These are phyloP conservation scores for Mycena latifolia DNA, from an alignment of 768 basidiomycete genomes.

Conservation along the genomic window DNA sequence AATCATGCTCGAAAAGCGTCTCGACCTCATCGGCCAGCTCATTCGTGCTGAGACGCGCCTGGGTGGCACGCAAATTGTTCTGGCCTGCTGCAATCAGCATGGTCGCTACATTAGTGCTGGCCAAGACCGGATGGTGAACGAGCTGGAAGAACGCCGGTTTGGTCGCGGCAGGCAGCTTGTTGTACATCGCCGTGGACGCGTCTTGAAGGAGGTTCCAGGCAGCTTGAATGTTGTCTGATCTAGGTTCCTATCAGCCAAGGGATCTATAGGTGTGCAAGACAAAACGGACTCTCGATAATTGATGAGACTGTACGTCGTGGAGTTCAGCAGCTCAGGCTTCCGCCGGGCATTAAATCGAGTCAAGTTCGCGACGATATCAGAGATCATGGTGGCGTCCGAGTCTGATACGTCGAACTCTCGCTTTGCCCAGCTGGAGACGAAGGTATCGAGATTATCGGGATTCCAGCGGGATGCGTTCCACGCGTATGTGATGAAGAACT, in stretches of 20 bases:
- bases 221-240: conserved; percentile 68
- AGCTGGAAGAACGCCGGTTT: conserved; percentile 78
- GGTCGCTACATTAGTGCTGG: conserved; percentile 67
- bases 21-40: conserved; percentile 66
- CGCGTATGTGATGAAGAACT: conserved; percentile 75
- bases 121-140: conserved; percentile 74
- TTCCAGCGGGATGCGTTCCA: conserved; percentile 72
- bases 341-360: conserved; percentile 69
- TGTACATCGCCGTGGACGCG: conserved; percentile 67
- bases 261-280: too few species aligned
- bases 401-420: conserved; percentile 69
- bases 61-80: conserved; percentile 72
- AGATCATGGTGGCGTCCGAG: conserved; percentile 55
- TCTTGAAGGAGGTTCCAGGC: conserved; percentile 63
- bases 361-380: conserved; percentile 66
- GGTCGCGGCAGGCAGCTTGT: conserved; percentile 57
- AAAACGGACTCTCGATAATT: conserved; percentile 76
- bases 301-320: conserved; percentile 71
- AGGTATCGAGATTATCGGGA: conserved; percentile 63
- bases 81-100: conserved; percentile 71
- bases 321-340: conserved; percentile 75
- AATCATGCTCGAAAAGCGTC: conserved; percentile 70
- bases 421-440: conserved; percentile 69
- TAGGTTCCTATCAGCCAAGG: conserved; percentile 36
- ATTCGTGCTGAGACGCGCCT: conserved; percentile 74